Conservation (phyloP, 257 asterid genomes). For the Thymus mandschuricus region DNA sequence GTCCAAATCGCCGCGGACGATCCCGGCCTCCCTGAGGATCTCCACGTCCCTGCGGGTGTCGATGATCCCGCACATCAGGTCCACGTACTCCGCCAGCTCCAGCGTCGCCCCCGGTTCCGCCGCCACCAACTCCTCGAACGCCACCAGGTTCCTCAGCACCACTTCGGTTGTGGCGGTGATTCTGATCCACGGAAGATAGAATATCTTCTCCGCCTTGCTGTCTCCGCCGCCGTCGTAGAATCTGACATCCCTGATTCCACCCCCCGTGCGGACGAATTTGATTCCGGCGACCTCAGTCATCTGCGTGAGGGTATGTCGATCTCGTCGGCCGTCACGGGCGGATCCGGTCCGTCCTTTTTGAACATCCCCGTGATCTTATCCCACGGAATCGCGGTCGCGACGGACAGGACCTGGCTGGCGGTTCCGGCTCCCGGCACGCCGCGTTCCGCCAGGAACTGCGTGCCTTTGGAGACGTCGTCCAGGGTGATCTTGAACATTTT, state of each 20-base stretch:
- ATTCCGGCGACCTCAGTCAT: constrained; percentile 32
- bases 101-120: constrained; percentile 36
- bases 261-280: constrained; percentile 23
- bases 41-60: constrained; percentile 47
- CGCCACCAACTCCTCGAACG: constrained; percentile 48
- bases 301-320: constrained; percentile 44
- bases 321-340: constrained; percentile 23
- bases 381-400: constrained; percentile 27
- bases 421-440: neutral
- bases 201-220: neutral
- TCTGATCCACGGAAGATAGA: constrained; percentile 51
- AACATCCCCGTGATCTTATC: neutral
- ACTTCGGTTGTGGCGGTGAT: constrained; percentile 45
- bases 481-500: too few relatives aligned
- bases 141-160: constrained; percentile 54
- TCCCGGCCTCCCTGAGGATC: constrained; percentile 40
- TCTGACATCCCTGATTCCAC: constrained; percentile 41
- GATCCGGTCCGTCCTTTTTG: neutral
- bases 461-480: too few relatives aligned
- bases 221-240: constrained; percentile 23
- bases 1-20: constrained; percentile 34
- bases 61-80: constrained; percentile 59
- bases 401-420: constrained; percentile 20
- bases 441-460: too few relatives aligned
- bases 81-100: constrained; percentile 49